Percentiles rank a stretch among this genome's conserved stretches.
Evolutionary conservation across 768 basidiomycete species (phyloP).

Genomic region (Dioszegia crocea): DNA sequence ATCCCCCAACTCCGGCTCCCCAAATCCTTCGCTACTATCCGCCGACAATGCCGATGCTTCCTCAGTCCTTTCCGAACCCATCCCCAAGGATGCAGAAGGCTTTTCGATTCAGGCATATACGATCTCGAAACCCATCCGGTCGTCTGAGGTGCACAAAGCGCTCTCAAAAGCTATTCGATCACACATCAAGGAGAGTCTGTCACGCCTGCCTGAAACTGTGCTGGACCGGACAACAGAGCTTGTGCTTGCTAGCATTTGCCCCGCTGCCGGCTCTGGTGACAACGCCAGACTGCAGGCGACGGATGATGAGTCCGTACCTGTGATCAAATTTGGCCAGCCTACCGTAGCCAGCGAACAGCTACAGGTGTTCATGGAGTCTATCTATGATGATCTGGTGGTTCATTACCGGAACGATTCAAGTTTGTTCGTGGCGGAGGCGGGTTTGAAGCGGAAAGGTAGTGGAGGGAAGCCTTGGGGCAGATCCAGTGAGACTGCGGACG

Average conservation of each 20-base stretch:
- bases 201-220: slow-evolving; percentile 41
- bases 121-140: slow-evolving; percentile 40
- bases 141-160: slow-evolving; percentile 42
- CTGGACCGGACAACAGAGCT: slow-evolving; percentile 39
- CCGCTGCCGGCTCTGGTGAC: background rate
- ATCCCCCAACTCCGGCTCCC: slow-evolving; percentile 57
- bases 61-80: slow-evolving; percentile 27
- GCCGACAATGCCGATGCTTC: slow-evolving; percentile 15
- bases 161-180: slow-evolving; percentile 41
- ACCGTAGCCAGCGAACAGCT: slow-evolving; percentile 55
- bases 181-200: slow-evolving; percentile 34
- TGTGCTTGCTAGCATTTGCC: slow-evolving; percentile 18
- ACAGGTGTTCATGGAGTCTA: slow-evolving; percentile 65
- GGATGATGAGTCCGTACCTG: slow-evolving; percentile 28
- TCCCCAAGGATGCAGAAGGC: slow-evolving; percentile 27
- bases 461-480: slow-evolving; percentile 21
- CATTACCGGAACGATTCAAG: slow-evolving; percentile 36
- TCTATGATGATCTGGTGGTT: slow-evolving; percentile 62
- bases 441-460: slow-evolving; percentile 30
- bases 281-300: background rate
- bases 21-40: slow-evolving; percentile 35
- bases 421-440: slow-evolving; percentile 9
- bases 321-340: slow-evolving; percentile 44
- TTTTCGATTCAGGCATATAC: slow-evolving; percentile 45
- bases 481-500: slow-evolving; percentile 23